Conservation (phyloP, 768 basidiomycete species). For the Steccherinum ochraceum region DNA sequence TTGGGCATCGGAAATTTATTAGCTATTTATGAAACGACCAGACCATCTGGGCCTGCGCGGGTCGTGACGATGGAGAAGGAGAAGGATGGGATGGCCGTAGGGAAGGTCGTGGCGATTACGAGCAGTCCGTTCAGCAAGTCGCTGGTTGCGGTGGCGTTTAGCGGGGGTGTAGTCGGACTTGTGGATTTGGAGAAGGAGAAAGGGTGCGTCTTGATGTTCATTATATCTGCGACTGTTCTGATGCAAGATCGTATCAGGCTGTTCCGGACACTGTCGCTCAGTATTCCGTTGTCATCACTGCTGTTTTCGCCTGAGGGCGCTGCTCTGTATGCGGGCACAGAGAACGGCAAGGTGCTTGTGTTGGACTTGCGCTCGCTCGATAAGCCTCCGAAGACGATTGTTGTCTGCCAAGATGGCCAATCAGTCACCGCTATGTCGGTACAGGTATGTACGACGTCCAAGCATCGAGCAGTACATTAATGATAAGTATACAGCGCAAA, state of each 20-base stretch:
- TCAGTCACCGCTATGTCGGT: conserved; percentile 49
- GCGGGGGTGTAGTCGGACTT: conserved; percentile 47
- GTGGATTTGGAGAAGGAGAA: conserved; percentile 75
- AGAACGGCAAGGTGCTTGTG: conserved; percentile 54
- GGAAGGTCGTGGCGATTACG: conserved; percentile 48
- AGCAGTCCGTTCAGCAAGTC: conserved; percentile 77
- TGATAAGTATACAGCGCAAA: conserved; percentile 15
- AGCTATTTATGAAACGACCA: conserved; percentile 55
- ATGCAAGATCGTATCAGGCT: conserved; percentile 42
- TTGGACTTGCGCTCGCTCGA: conserved; percentile 62
- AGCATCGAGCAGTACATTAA: no score
- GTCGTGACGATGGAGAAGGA: conserved; percentile 33
- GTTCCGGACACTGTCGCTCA: conserved; percentile 50
- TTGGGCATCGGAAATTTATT: conserved; percentile 47
- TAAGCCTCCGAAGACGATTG: conserved; percentile 50
- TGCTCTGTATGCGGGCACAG: conserved; percentile 59
- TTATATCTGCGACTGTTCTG: background rate
- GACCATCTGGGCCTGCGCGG: conserved; percentile 51
- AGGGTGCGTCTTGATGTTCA: conserved; percentile 44
- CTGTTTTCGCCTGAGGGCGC: conserved; percentile 67
- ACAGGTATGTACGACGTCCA: conserved; percentile 38
- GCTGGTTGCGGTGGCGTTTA: conserved; percentile 51
- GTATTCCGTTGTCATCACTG: conserved; percentile 50
- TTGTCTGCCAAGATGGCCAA: conserved; percentile 40
- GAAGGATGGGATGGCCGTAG: conserved; percentile 28